A percentile compares a stretch with the other conserved stretches of the same genome.
These are phyloP conservation scores for Volvariella surrecta DNA, from an alignment of 1,284 basidiomycete species.

Conservation along the genomic window DNA sequence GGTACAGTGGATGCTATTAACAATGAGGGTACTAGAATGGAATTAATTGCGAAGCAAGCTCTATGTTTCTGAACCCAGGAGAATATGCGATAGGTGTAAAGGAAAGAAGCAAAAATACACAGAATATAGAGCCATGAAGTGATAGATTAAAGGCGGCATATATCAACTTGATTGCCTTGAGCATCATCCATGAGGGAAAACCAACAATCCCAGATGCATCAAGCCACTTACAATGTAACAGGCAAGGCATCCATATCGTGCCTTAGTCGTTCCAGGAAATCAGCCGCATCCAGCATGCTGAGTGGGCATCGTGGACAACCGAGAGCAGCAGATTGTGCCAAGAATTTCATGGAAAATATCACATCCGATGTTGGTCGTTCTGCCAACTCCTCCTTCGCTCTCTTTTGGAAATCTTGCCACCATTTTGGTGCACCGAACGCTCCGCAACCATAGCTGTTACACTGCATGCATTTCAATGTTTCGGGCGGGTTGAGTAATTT, in stretches of 20 bases:
- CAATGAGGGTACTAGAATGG: no score
- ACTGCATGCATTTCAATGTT: conserved; percentile 41
- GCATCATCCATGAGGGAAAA: no score
- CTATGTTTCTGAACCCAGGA: no score
- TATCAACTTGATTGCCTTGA: no score
- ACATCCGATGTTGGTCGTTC: conserved; percentile 36
- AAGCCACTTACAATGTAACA: conserved; percentile 28
- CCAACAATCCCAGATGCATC: no score
- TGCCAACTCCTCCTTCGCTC: conserved; percentile 38
- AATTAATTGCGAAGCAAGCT: no score
- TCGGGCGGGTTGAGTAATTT: conserved; percentile 28
- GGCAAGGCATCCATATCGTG: conserved; percentile 39
- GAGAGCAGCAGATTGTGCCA: conserved; percentile 29
- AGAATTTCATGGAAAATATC: conserved; percentile 39
- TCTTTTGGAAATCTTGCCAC: conserved; percentile 39
- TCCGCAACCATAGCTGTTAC: conserved; percentile 33
- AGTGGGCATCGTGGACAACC: conserved; percentile 39
- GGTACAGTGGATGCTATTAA: no score
- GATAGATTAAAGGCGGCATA: no score
- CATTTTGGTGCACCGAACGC: conserved; percentile 38
- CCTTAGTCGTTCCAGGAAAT: conserved; percentile 35
- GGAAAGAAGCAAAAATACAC: no score
- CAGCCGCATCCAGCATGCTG: conserved; percentile 38
- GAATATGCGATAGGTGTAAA: no score
- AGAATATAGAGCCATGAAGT: no score